Base-by-base conservation (phyloP, 2,329 filamentous ascomycete genomes). In the Fusarium heterosporum region DNA sequence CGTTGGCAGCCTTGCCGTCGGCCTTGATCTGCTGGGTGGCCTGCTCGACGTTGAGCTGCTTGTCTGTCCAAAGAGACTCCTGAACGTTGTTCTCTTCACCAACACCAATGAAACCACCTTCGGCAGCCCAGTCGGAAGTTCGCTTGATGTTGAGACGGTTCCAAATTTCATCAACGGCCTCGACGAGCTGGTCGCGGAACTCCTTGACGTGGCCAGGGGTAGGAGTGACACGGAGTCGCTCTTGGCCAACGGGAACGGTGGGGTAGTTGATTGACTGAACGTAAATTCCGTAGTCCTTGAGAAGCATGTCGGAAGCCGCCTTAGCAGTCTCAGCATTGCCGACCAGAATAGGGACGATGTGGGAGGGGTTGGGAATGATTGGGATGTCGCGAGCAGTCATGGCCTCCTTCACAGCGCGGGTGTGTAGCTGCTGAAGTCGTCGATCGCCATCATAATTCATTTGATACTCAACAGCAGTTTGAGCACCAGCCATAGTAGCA, bases 241-340 rank as follows among this genome's bases (percentile, higher is more conserved):
- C 96, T 83, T 99, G 94, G n/a, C 96, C 96, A 8, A 97, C 93
- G 4, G 96, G 96, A 4, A 99, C 96, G 50, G 96, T 99, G 3
- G 96, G 96, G 81, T 98, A 98, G 83, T 99, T 99, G 86, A 99
- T 98, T 55, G 93, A 93, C 81, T 99, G 96, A 26, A 99, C 96
- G 77, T 99, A 99, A 76, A 99, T 97, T 64, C 89, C 88, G 83
- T 97, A 92, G 70, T 97, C 91, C 70, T 91, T 89, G 14, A 99
- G 87, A 22, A 99, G 88, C 83, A 97, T 89, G 77, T 99, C 96
- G 25, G 93, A 97, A 9, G 96, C 96, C 72, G 90, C 85, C 84
- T 96, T 97, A 61, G 96, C 96, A 39, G 96, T 83, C 79, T 96
- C 94, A 45, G 96, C 96, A 74, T 97, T 96, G 60, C 96, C 96